These are phyloP conservation scores for Akanthomyces muscarius DNA, from an alignment of 2,329 filamentous ascomycete species.

Conservation along the genomic window DNA sequence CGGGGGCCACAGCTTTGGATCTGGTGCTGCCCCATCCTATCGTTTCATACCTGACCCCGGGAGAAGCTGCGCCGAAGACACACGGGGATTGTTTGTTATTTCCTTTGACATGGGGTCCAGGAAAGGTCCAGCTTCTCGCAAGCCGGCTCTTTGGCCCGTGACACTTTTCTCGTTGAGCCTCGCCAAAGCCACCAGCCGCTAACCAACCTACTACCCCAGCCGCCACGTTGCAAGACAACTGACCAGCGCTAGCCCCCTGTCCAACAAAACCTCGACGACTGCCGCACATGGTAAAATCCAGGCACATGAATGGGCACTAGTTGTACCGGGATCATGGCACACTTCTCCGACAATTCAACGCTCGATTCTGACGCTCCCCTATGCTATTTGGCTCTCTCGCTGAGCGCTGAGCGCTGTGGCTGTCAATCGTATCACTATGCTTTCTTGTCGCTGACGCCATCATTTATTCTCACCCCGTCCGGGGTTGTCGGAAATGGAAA, in stretches of 20 bases:
- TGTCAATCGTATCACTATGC: not conserved
- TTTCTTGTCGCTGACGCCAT: not conserved
- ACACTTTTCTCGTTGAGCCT: not conserved
- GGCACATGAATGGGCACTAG: conserved; percentile 8
- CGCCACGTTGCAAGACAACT: not conserved
- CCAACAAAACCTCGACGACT: not conserved
- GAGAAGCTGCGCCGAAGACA: not conserved
- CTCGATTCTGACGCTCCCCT: not conserved
- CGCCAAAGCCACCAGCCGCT: not conserved
- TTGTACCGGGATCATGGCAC: conserved; percentile 1
- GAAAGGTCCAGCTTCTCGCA: not conserved
- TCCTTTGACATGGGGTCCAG: not conserved
- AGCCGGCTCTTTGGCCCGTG: not conserved
- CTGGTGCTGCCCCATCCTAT: not conserved
- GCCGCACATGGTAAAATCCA: conserved; percentile 6
- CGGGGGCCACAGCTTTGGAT: not conserved
- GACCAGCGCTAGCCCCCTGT: conserved; percentile 4
- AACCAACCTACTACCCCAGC: not conserved
- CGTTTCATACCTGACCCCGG: conserved; percentile 5
- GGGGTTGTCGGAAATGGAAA: conserved; percentile 1
- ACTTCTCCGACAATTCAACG: not conserved
- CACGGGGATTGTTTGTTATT: not conserved
- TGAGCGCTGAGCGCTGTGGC: not conserved
- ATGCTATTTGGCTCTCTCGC: not conserved
- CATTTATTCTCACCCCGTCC: not conserved